phyloP scores from a whole-genome alignment of 106 monocot species.

The Dioscorea zingiberensis region DNA sequence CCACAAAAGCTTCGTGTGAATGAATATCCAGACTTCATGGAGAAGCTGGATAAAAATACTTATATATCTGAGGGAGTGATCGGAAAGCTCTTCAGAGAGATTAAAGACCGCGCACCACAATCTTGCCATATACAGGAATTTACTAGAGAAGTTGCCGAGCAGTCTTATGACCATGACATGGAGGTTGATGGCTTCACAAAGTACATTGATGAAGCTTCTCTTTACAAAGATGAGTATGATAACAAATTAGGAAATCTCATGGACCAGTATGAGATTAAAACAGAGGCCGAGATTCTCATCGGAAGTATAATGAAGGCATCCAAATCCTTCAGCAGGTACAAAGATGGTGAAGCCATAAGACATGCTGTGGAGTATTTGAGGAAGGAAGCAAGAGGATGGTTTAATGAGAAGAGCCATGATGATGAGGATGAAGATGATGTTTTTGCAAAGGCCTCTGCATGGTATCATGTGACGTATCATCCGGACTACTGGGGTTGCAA shows the following conservation, averaged over 20 bases:
- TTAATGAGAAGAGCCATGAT: conserved; percentile 16
- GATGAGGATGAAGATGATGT: conserved; percentile 10
- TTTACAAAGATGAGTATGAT: conserved; percentile 67
- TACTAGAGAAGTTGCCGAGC: conserved; percentile 40
- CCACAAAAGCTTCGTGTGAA: conserved; percentile 42
- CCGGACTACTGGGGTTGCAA: conserved; percentile 55
- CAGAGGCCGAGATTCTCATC: conserved; percentile 65
- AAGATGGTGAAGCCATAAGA: conserved; percentile 57
- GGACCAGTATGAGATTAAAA: conserved; percentile 82
- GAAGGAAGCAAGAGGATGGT: conserved; percentile 74
- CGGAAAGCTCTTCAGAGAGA: conserved; percentile 75
- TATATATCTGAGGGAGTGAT: conserved; percentile 71
- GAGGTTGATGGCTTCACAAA: conserved; percentile 57
- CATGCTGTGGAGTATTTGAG: conserved; percentile 52
- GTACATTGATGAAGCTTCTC: conserved; percentile 40
- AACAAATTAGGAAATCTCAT: conserved; percentile 75
- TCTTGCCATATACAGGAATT: conserved; percentile 30
- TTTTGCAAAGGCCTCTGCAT: conserved; percentile 79
- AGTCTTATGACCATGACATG: conserved; percentile 65
- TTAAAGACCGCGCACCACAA: conserved; percentile 29
- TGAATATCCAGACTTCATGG: conserved; percentile 95
- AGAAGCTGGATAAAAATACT: conserved; percentile 51
- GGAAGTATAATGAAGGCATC: conserved; percentile 41
- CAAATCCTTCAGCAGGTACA: conserved; percentile 51
- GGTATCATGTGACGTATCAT: conserved; percentile 89